Evolutionary conservation across 768 basidiomycete species (phyloP), one percentile per base, ranked within the genome.

Genomic region (Mycena leptocephala): DNA sequence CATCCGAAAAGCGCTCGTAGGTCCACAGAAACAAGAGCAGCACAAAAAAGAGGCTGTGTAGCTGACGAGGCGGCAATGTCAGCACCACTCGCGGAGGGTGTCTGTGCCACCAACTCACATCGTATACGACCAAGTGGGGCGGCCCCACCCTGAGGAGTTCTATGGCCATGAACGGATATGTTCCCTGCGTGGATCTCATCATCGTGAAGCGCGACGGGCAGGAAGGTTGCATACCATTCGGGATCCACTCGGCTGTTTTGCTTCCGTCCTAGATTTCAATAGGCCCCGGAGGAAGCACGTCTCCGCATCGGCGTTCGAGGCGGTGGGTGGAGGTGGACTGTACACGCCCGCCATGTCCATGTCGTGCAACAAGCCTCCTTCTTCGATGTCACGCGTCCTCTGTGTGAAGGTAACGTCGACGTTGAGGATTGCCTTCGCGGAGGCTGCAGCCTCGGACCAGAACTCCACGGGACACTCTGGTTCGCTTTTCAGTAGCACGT

Each of bases 81-180:
- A 73, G 51, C 35, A 56, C 32, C 58, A 58, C 58, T 48, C 46
- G 55, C 32, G 28, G 41, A 48, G 59, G 24, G 66, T n/a, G 53
- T 59, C 64, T 33, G 48, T 59, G 63, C 30, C 39, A 66, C 48
- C 51, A 66, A 73, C 72, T 65, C 72, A 73, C 72, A 24, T 73
- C 72, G 10, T 58, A 56, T 20, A 32, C 72, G 3, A 58, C 64
- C 9, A 33, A n/a, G 59, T 73, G 72, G 14, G 72, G 63, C 11
- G 41, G 39, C 13, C 72, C 63, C 10, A 43, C 7, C 16, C 43
- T 5, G 30, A 73, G 64, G 28, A 65, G 62, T 30, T 53, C 28
- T n/a, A 65, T 46, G 3, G 71, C 71, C 71, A 72, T 72, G 46
- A 72, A 72, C 16, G 71, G 71, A 16, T 28, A 63, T 56, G 71